Base-by-base conservation (phyloP, 1,139 yeast species). In the Citeromyces hawaiiensis region DNA sequence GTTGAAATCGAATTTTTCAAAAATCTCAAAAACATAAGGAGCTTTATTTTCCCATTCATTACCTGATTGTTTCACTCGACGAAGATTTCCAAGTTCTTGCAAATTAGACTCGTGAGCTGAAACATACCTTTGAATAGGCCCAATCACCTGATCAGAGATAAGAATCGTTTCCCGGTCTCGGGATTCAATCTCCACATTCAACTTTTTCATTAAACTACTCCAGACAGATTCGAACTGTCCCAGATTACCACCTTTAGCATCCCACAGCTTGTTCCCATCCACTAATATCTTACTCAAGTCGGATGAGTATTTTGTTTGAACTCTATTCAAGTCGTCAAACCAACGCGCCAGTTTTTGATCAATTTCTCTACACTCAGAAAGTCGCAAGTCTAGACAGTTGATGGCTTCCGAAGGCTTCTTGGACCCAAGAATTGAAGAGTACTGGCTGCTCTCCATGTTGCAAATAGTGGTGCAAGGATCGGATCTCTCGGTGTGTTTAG, bases 21-120 rank as follows among this genome's bases (percentile, higher is more conserved):
- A 78, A 49, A 75, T 75, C 49, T 80, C 83, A 53, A 85, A 80
- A 33, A 81, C 72, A 46, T 69, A 76, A 2, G 95, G 93, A 1
- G 94, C 91, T 54, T 79, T 78, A 43, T 72, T 65, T 46, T 76
- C 80, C 94, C 96, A 87, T 47, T 57, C 59, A 4, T 52, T 50
- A 3, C 48, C 43, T 36, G 56, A 49, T 18, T 43, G 43, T 4
- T 39, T 25, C 35, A 64, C 50, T 36, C 60, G 61, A 37, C 60
- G 55, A 44, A 68, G 48, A 42, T 60, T 63, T 14, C 67, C 70
- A 53, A 69, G 55, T 45, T 68, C 68, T 42, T 60, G 56, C 41
- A 68, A 62, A 35, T 58, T 54, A 57, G 72, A 71, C 42, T 73
- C 67, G 35, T 68, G 69, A 48, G 78, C 78, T 44, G 69, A 67